These are phyloP conservation scores for Xylaria arbuscula DNA, from an alignment of 2,329 filamentous ascomycete species.

Conservation along the genomic window DNA sequence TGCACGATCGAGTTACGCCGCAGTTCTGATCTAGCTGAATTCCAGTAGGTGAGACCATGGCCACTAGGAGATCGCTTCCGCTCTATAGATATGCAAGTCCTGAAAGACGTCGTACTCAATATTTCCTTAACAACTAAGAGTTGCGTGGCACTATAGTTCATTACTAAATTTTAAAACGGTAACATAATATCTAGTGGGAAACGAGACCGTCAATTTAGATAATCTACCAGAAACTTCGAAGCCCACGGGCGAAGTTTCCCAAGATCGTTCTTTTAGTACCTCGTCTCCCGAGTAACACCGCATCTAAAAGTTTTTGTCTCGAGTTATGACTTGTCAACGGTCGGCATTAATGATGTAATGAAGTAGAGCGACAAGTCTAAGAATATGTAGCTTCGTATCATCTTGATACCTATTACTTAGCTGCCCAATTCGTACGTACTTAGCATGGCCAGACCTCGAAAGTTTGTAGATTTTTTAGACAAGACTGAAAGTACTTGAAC, in stretches of 20 bases:
- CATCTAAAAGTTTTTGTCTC: background rate
- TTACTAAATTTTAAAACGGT: too few relatives aligned
- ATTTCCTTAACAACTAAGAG: too few relatives aligned
- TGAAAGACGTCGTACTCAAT: too few relatives aligned
- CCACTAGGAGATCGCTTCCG: background rate
- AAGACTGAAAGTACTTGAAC: background rate
- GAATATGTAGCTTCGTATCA: background rate
- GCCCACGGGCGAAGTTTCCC: too few relatives aligned
- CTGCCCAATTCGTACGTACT: background rate
- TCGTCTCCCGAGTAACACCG: background rate
- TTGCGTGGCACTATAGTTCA: too few relatives aligned
- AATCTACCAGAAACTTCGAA: too few relatives aligned
- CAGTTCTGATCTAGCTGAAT: background rate
- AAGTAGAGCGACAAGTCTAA: background rate
- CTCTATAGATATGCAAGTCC: too few relatives aligned
- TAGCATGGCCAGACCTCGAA: too few relatives aligned
- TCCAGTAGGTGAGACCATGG: background rate
- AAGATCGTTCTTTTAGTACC: too few relatives aligned
- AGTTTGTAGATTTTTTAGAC: background rate
- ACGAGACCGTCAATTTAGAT: too few relatives aligned
- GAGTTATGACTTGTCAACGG: background rate
- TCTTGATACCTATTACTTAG: background rate
- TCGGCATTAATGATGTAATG: background rate
- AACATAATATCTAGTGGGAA: too few relatives aligned
- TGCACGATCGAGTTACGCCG: constrained; percentile 49